These are phyloP conservation scores for Nicotiana benthamiana DNA, from an alignment of 257 asterid species.

Conservation along the genomic window DNA sequence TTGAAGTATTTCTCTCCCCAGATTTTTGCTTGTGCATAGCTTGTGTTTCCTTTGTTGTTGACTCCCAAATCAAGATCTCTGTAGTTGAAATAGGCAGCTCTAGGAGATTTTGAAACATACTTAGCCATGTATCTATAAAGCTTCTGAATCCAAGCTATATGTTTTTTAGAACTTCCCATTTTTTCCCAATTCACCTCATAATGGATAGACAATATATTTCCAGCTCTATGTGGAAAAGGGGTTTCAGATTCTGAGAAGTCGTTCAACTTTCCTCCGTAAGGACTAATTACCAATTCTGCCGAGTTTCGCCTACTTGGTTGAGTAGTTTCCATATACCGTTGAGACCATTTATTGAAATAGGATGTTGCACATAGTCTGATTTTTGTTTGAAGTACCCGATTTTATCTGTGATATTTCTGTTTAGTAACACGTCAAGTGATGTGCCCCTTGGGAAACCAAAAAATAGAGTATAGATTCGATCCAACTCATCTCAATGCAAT, in stretches of 20 bases:
- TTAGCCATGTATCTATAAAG: not conserved
- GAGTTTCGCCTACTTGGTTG: not conserved
- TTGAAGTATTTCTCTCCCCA: not conserved
- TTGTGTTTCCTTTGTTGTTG: not conserved
- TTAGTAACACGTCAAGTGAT: not conserved
- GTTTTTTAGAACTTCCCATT: not conserved
- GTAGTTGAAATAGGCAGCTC: not conserved
- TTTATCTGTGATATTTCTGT: not conserved
- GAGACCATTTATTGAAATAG: not conserved
- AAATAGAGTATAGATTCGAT: not conserved
- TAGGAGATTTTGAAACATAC: not conserved
- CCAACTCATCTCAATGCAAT: conserved; percentile 7
- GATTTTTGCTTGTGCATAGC: not conserved
- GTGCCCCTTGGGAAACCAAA: not conserved
- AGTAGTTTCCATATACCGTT: not conserved
- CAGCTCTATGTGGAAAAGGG: not conserved
- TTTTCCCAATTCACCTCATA: not conserved
- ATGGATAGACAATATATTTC: not conserved
- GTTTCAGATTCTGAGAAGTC: not conserved
- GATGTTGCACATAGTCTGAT: not conserved
- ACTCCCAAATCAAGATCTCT: conserved; percentile 6
- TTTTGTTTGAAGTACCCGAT: not conserved
- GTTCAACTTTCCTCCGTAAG: not conserved
- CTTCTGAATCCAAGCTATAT: not conserved
- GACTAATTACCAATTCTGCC: not conserved